These are phyloP conservation scores for Monosporascus sp. DNA, from an alignment of 2,329 filamentous ascomycete genomes.

Conservation along the genomic window DNA sequence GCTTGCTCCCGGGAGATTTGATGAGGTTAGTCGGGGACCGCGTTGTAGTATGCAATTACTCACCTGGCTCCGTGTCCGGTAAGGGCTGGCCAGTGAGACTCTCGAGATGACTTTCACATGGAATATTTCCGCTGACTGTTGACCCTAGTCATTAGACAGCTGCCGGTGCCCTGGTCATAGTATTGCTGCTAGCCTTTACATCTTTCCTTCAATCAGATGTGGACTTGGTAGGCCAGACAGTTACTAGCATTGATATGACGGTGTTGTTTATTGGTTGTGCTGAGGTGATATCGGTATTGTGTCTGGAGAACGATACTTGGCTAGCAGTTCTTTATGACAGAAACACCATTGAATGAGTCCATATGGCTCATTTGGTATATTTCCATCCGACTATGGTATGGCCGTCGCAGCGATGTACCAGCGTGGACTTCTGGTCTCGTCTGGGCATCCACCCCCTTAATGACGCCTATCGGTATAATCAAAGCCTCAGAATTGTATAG, in stretches of 20 bases:
- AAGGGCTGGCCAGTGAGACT: background rate
- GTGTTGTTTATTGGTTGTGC: slow-evolving; percentile 1
- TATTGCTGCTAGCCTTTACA: slow-evolving; percentile 12
- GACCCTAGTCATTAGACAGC: slow-evolving; percentile 9
- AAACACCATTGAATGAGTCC: too few relatives aligned
- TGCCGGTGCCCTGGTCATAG: slow-evolving; percentile 9
- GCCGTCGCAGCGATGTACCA: slow-evolving; percentile 4
- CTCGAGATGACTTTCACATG: background rate
- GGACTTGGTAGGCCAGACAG: slow-evolving; percentile 7
- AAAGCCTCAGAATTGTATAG: slow-evolving; percentile 4
- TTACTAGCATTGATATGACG: background rate
- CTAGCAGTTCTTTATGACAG: too few relatives aligned
- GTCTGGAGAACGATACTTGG: too few relatives aligned
- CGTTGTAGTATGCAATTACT: slow-evolving; percentile 18
- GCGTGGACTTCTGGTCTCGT: slow-evolving; percentile 6
- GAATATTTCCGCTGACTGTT: too few relatives aligned
- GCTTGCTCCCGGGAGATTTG: slow-evolving; percentile 16
- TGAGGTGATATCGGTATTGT: background rate
- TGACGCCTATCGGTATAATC: slow-evolving; percentile 7
- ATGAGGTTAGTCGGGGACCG: slow-evolving; percentile 20
- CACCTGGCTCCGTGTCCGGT: slow-evolving; percentile 11
- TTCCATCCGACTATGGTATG: too few relatives aligned
- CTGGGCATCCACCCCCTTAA: slow-evolving; percentile 6
- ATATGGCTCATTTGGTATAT: too few relatives aligned
- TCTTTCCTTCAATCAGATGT: slow-evolving; percentile 17